Evolutionary conservation across 148 eudicot species (phyloP), one percentile per base, ranked within the genome.

Genomic region (Vaccinium vitisidaea): DNA sequence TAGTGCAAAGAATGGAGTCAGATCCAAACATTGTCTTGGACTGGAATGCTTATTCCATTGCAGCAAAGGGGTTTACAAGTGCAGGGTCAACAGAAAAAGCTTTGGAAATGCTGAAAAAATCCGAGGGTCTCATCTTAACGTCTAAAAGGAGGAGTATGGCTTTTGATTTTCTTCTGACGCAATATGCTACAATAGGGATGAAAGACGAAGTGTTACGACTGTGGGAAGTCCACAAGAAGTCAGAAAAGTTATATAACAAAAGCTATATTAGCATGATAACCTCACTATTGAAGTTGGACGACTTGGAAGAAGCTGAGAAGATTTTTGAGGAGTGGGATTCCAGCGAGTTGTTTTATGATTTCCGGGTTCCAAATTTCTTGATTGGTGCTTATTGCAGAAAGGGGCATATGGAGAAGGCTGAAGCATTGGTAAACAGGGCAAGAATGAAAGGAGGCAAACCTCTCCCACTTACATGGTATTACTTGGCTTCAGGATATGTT

Each of bases 291-390:
- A 90, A 87, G 81, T 83, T 88, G 5, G 87, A 88, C 49, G 91
- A 90, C 77, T 15, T 86, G 8, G 92, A 86, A 86, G 83, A 83
- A 39, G 91, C 93, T 18, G 91, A 91, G 81, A 65, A 86, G 80
- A 79, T 90, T 58, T 84, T 88, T 4, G 83, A 84, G 46, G 93
- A 87, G 75, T 91, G 92, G 93, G 90, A 90, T 82, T 81, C 80
- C 25, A 83, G 86, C 59, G 73, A 85, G 59, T 83, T 86, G 46
- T 23, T 14, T 79, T 84, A 83, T 65, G 90, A 90, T 82, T 82
- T 90, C 58, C 83, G 83, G 21, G 73, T 90, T 43, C 88, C 91
- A 8, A 88, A 91, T 36, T 70, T 80, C 39, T 84, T 91, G 83
- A 58, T 91, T 21, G 75, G 85, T 52, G 77, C 71, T 53, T 91